phyloP scores from a whole-genome alignment of 1,284 basidiomycete genomes.

The Anthracocystis walkeri region DNA sequence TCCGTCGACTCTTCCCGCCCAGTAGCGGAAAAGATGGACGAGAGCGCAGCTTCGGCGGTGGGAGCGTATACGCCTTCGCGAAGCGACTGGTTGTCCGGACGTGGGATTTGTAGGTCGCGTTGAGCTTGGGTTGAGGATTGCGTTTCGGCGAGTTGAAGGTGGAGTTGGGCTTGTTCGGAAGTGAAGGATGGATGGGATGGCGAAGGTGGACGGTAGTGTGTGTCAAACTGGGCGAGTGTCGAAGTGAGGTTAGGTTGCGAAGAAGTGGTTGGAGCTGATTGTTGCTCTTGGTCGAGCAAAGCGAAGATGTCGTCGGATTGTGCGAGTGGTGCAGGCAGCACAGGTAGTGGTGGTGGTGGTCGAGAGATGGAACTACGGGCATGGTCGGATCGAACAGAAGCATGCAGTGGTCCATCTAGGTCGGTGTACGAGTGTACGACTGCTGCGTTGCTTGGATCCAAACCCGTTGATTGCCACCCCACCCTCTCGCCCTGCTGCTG shows the following conservation, averaged over 20 bases:
- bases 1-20: slow-evolving; percentile 13
- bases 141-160: slow-evolving; percentile 27
- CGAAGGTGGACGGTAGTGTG: slow-evolving; percentile 30
- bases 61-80: slow-evolving; percentile 43
- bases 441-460: slow-evolving; percentile 10
- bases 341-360: background rate
- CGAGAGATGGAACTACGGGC: background rate
- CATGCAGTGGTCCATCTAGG: slow-evolving; percentile 22
- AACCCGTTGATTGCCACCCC: slow-evolving; percentile 20
- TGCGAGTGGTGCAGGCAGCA: slow-evolving; percentile 12
- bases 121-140: slow-evolving; percentile 27
- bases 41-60: slow-evolving; percentile 28
- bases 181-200: slow-evolving; percentile 30
- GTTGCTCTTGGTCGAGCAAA: slow-evolving; percentile 12
- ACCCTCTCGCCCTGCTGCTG: background rate
- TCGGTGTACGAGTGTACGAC: slow-evolving; percentile 16
- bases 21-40: slow-evolving; percentile 10
- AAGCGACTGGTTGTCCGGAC: slow-evolving; percentile 25
- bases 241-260: background rate
- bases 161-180: slow-evolving; percentile 36
- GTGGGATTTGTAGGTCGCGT: slow-evolving; percentile 25
- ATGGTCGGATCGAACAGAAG: slow-evolving; percentile 17
- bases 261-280: background rate
- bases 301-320: slow-evolving; percentile 37
- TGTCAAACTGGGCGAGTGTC: slow-evolving; percentile 14